Base-by-base conservation (phyloP, 306 rosid species). In the Dryas octopetala region DNA sequence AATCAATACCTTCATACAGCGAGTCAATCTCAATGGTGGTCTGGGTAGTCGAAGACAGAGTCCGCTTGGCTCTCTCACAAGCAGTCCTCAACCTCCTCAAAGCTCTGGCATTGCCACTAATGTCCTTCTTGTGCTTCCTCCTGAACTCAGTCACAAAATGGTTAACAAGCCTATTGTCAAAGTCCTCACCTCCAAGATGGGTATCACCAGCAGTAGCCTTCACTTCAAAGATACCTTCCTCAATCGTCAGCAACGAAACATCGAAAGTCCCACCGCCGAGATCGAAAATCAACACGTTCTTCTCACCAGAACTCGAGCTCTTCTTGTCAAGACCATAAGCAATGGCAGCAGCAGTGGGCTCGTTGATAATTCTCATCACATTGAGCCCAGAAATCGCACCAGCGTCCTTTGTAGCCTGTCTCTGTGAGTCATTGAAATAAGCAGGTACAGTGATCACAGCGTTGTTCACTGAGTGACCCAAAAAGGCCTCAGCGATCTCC, bases 141-240 rank as follows among this genome's bases (percentile, higher is more conserved):
- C 76, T 81, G 72, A 85, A 85, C 77, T 85, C 88, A 0, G 67
- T 53, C 9, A 73, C 88, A 50, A 76, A 85, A 28, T 85, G 88
- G 17, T 76, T 82, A 2, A 85, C 88, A 40, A 84, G 88, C 67
- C 88, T 81, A 50, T 81, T 84, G 9, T 84, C 88, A 23, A 84
- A 84, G 43, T 84, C 88, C 43, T 85, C 88, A 50, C 88, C 88
- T 9, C 88, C 88, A 28, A 85, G n/a, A n/a, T n/a, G n/a, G n/a
- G n/a, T n/a, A n/a, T n/a, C n/a, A n/a, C n/a, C n/a, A n/a, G n/a
- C n/a, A n/a, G n/a, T n/a, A n/a, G n/a, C n/a, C n/a, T n/a, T n/a
- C n/a, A n/a, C n/a, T n/a, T n/a, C n/a, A n/a, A n/a, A n/a, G n/a
- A n/a, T n/a, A n/a, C n/a, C n/a, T n/a, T n/a, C n/a, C n/a, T n/a